A percentile compares a stretch with the other conserved stretches of the same genome.
Evolutionary conservation across 352 stramenopile genomes (phyloP).

Genomic region (Poterioochromonas sp.): DNA sequence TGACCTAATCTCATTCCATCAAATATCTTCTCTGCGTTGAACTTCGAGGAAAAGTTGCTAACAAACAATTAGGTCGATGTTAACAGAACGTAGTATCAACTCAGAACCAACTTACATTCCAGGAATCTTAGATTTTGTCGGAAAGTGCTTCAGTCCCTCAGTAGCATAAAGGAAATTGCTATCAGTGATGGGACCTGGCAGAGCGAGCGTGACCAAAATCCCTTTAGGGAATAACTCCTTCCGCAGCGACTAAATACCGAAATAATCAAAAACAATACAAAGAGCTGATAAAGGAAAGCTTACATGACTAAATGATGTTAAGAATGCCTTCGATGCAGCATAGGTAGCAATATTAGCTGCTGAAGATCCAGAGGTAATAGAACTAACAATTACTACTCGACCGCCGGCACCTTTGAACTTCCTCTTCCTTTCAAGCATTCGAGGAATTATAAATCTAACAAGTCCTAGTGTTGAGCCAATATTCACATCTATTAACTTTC

Average conservation of each 20-base stretch:
- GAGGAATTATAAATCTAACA: no score
- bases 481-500: no score
- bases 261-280: neutral
- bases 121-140: neutral
- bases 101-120: neutral
- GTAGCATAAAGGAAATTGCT: neutral
- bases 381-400: neutral
- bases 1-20: neutral
- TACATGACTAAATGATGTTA: neutral
- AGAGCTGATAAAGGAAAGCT: neutral
- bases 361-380: neutral
- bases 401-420: no score
- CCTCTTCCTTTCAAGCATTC: no score
- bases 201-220: neutral
- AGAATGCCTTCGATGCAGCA: neutral
- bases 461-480: no score
- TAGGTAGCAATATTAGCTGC: neutral
- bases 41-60: neutral
- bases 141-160: neutral
- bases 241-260: neutral
- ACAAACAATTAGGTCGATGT: neutral
- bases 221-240: neutral
- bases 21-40: neutral
- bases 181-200: neutral
- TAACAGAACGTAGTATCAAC: neutral